These are phyloP conservation scores for Ustilago crameri DNA, from an alignment of 1,284 basidiomycete species.

Conservation along the genomic window DNA sequence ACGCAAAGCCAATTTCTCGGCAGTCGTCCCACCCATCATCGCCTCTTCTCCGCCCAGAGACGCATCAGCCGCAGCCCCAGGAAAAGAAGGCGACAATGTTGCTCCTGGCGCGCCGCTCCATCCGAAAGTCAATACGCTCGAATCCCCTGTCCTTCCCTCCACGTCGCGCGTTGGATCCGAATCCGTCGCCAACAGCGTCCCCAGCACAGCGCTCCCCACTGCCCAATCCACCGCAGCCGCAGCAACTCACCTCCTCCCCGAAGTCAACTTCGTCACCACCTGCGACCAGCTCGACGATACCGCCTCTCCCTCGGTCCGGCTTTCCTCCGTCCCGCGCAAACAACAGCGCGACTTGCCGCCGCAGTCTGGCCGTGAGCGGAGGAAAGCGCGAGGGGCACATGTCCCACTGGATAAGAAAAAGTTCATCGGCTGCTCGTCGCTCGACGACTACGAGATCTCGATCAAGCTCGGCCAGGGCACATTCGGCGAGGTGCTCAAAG, in stretches of 20 bases:
- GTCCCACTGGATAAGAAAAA: conserved; percentile 55
- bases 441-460: conserved; percentile 63
- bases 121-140: conserved; percentile 28
- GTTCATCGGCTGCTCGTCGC: conserved; percentile 59
- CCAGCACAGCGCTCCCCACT: conserved; percentile 15
- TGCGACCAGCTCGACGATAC: conserved; percentile 39
- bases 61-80: background rate
- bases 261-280: conserved; percentile 15
- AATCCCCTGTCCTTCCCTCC: conserved; percentile 20
- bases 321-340: conserved; percentile 39
- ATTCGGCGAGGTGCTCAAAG: conserved; percentile 68
- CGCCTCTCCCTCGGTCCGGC: conserved; percentile 21
- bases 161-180: background rate
- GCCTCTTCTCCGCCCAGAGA: conserved; percentile 4
- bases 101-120: conserved; percentile 33
- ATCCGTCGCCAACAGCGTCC: conserved; percentile 7
- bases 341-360: background rate
- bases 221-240: background rate
- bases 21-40: conserved; percentile 25
- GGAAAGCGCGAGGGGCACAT: conserved; percentile 31
- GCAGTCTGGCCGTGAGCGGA: conserved; percentile 26
- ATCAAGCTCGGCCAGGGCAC: conserved; percentile 65
- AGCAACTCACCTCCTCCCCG: background rate
- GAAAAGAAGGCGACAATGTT: conserved; percentile 12
- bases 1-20: conserved; percentile 42